Evolutionary conservation across 768 basidiomycete genomes (phyloP).

Genomic region (Lactarius hengduanensis): DNA sequence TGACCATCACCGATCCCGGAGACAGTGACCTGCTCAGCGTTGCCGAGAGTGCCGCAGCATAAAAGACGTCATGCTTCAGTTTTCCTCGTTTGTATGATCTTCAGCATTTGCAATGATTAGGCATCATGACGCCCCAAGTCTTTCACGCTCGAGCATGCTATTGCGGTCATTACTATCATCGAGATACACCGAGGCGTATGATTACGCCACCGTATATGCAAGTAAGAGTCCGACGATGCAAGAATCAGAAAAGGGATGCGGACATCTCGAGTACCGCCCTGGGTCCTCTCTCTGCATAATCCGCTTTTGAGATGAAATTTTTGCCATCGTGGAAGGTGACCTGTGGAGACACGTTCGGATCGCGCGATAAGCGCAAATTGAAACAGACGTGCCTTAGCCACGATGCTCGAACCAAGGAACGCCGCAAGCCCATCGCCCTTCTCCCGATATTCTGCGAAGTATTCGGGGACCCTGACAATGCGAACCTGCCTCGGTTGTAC

Average conservation of each 20-base stretch:
- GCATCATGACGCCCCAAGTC: slow-evolving; percentile 23
- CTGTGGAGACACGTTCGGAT: slow-evolving; percentile 38
- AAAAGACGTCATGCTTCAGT: slow-evolving; percentile 34
- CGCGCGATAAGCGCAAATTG: background rate
- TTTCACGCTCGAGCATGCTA: background rate
- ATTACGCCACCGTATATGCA: slow-evolving; percentile 5
- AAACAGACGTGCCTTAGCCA: slow-evolving; percentile 63
- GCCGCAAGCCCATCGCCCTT: slow-evolving; percentile 79
- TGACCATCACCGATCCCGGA: slow-evolving; percentile 94
- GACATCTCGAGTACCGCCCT: slow-evolving; percentile 75
- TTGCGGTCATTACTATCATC: background rate
- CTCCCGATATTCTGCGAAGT: slow-evolving; percentile 87
- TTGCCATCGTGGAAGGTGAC: slow-evolving; percentile 74
- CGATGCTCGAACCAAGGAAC: slow-evolving; percentile 79
- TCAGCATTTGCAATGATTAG: slow-evolving; percentile 26
- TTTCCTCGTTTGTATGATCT: slow-evolving; percentile 24
- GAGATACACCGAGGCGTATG: background rate
- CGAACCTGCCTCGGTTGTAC: slow-evolving; percentile 67
- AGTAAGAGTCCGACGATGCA: background rate
- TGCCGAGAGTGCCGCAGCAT: slow-evolving; percentile 70
- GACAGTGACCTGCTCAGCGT: slow-evolving; percentile 94
- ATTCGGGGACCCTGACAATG: slow-evolving; percentile 73
- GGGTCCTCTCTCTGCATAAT: slow-evolving; percentile 72
- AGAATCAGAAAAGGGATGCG: slow-evolving; percentile 58
- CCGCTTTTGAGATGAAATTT: slow-evolving; percentile 76